A percentile compares a stretch with the other conserved stretches of the same genome.
Conservation (phyloP, 805 yeast species). For the Starmerella stigmatis region DNA sequence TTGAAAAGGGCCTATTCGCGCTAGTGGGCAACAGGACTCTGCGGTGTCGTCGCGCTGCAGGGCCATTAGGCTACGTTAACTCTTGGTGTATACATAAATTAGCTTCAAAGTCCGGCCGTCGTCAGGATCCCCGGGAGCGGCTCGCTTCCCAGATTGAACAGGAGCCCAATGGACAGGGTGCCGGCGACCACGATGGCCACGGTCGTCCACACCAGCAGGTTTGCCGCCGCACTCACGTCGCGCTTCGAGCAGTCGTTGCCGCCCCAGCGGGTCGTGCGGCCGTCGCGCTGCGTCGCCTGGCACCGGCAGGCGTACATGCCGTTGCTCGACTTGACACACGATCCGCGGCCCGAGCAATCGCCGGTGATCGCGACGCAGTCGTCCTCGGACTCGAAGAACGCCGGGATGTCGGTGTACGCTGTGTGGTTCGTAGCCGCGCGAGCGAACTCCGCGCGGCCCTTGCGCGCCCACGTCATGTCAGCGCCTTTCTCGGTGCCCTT, state of each 20-base stretch:
- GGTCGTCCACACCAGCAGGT: conserved; percentile 59
- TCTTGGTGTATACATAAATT: not conserved
- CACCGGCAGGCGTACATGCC: conserved; percentile 32
- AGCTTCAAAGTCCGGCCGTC: not conserved
- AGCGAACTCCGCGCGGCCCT: no score
- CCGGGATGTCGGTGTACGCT: conserved; percentile 7
- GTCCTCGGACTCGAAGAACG: conserved; percentile 25
- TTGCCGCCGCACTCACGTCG: conserved; percentile 56
- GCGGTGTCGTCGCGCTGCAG: no score
- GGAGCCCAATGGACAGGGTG: conserved; percentile 40
- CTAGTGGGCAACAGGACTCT: no score
- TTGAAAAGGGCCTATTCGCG: no score
- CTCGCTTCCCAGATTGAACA: conserved; percentile 46
- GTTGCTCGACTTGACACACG: conserved; percentile 28
- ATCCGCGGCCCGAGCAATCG: conserved; percentile 34
- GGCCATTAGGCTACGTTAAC: no score
- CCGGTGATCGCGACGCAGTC: conserved; percentile 30
- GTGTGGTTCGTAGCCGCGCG: not conserved
- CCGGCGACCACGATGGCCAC: conserved; percentile 40
- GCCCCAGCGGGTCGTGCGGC: conserved; percentile 31
- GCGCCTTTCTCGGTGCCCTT: conserved; percentile 5
- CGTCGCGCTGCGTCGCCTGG: conserved; percentile 26
- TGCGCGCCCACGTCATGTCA: no score
- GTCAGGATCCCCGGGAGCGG: conserved; percentile 51
- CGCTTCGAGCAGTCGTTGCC: conserved; percentile 51